Evolutionary conservation across 768 basidiomycete species (phyloP).

Genomic region (Trametes sanguinea): DNA sequence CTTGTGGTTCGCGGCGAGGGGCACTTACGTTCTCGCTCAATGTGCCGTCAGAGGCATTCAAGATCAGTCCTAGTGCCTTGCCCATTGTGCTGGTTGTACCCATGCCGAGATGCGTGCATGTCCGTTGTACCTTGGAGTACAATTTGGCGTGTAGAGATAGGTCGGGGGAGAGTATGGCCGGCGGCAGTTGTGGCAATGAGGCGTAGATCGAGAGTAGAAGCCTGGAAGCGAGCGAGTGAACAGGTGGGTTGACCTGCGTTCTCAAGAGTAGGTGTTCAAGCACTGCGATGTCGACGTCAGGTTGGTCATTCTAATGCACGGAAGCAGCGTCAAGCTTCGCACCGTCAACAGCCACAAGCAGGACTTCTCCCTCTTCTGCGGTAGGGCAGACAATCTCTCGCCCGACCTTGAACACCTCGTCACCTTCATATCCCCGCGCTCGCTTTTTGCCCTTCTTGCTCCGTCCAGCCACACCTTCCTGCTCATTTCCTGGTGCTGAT

Average conservation of each 20-base stretch:
- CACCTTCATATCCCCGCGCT: constrained; percentile 70
- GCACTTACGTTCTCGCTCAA: constrained; percentile 33
- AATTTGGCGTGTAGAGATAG: constrained; percentile 49
- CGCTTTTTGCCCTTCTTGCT: constrained; percentile 68
- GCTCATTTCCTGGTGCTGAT: constrained; percentile 27
- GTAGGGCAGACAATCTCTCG: constrained; percentile 51
- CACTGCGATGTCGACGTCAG: constrained; percentile 40
- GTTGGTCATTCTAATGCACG: constrained; percentile 13
- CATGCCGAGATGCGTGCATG: constrained; percentile 50
- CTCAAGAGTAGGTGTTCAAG: constrained; percentile 50
- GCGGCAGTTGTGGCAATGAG: constrained; percentile 56
- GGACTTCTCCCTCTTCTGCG: constrained; percentile 49
- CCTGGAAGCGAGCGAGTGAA: constrained; percentile 61
- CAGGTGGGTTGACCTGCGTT: constrained; percentile 49
- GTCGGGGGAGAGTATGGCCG: constrained; percentile 56
- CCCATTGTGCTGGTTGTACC: constrained; percentile 63
- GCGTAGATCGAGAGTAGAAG: constrained; percentile 59
- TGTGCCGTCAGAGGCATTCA: constrained; percentile 32
- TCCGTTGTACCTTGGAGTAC: constrained; percentile 45
- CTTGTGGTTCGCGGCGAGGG: neutral
- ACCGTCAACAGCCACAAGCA: constrained; percentile 65
- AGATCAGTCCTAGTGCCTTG: constrained; percentile 59
- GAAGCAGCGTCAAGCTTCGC: constrained; percentile 21
- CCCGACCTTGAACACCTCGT: constrained; percentile 62
- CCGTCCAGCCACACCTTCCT: constrained; percentile 30